Base-by-base conservation (phyloP, 257 asterid genomes). In the Avicennia marina region DNA sequence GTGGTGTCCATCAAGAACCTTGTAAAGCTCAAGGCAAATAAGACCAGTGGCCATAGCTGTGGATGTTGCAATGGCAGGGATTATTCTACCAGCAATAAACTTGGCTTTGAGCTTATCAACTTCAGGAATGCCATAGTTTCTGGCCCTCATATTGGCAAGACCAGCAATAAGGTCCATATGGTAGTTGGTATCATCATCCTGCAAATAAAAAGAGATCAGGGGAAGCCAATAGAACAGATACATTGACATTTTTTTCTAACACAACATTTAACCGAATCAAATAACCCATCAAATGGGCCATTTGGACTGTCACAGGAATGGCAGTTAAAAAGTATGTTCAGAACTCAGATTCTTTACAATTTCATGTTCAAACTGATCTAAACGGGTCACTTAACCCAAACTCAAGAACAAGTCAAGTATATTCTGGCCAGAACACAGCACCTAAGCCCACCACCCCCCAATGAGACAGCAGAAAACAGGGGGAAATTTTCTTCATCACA, bases 61-160 rank as follows among this genome's bases (percentile, higher is more conserved):
- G 60, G 81, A 70, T 16, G 81, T 75, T 29, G 81, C 81, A 52
- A 75, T 75, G 18, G 81, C 81, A 13, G 81, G 81, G 42, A 75
- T 75, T 4, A 75, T 71, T 62, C 75, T 63, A 11, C 81, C 81
- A 0, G 78, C 81, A 36, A 71, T 75, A 52, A 75, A 67, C 29
- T 75, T 75, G 40, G 81, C 81, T 34, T 67, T 63, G 5, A 75
- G 81, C 58, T 71, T 75, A 52, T 75, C 81, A 2, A 75, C 81
- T 63, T 75, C 81, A 18, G 81, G 81, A 39, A 75, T 75, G 34
- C 81, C 63, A 22, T 75, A 75, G 52, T 75, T 75, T 64, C 81
- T 59, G 12, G 81, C 81, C 69, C 81, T 67, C 81, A 75, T 71
- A 46, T 75, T 75, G 49, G 81, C 81, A 26, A 75, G 74, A 25